A percentile compares a stretch with the other conserved stretches of the same genome.
Evolutionary conservation across 1,284 basidiomycete genomes (phyloP).

Genomic region (Entoloma clypeatum): DNA sequence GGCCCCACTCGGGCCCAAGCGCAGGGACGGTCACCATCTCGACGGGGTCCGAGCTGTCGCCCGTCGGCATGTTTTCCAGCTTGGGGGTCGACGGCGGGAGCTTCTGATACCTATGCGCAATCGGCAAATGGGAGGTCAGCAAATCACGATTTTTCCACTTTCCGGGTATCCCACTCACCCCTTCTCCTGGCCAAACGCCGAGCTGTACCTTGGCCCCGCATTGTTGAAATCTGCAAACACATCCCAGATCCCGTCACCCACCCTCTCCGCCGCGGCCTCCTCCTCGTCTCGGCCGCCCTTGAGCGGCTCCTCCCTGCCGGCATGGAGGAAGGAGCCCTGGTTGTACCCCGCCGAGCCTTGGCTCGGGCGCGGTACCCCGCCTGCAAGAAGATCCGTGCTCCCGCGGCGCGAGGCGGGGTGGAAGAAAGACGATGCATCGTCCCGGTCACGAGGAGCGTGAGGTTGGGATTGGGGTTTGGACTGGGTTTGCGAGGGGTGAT

Average conservation of each 20-base stretch:
- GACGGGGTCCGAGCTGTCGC: slow-evolving; percentile 42
- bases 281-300: slow-evolving; percentile 70
- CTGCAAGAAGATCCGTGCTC: slow-evolving; percentile 43
- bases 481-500: too few relatives aligned
- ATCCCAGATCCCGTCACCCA: slow-evolving; percentile 64
- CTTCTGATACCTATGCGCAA: slow-evolving; percentile 46
- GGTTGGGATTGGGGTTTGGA: too few relatives aligned
- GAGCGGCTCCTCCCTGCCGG: slow-evolving; percentile 66
- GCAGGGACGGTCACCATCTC: slow-evolving; percentile 87
- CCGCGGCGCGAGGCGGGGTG: slow-evolving; percentile 38
- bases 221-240: slow-evolving; percentile 93
- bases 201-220: slow-evolving; percentile 74
- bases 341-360: slow-evolving; percentile 75
- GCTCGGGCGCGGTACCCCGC: slow-evolving; percentile 25
- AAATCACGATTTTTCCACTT: background rate
- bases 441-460: too few relatives aligned
- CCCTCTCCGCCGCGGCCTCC: slow-evolving; percentile 31
- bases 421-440: slow-evolving; percentile 70
- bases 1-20: slow-evolving; percentile 82
- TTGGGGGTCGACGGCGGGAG: slow-evolving; percentile 41
- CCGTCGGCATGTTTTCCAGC: slow-evolving; percentile 39
- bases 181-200: slow-evolving; percentile 43
- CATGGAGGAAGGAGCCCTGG: slow-evolving; percentile 56
- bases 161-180: slow-evolving; percentile 20
- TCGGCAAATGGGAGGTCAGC: background rate